These are phyloP conservation scores for Apophysomyces sp. DNA, from an alignment of 371 early-diverging fungal species.

Conservation along the genomic window DNA sequence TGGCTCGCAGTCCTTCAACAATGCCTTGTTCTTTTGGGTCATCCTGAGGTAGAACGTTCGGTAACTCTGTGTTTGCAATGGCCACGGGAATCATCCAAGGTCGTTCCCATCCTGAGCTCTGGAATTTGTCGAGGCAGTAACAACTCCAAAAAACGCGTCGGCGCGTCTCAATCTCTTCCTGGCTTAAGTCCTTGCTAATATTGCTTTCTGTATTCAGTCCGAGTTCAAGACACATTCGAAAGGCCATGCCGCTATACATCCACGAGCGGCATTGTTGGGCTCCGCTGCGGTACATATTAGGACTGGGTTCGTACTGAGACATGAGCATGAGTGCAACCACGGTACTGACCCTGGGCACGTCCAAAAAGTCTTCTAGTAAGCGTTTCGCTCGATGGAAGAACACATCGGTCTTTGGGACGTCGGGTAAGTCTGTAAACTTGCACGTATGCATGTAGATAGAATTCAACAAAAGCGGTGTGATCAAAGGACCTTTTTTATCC, in stretches of 20 bases:
- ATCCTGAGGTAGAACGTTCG: not conserved
- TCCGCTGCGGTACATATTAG: conserved; percentile 15
- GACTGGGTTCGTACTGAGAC: conserved; percentile 31
- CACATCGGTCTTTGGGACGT: conserved; percentile 19
- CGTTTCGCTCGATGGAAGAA: conserved; percentile 34
- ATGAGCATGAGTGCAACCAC: conserved; percentile 26
- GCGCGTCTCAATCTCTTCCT: conserved; percentile 20
- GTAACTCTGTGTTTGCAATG: conserved; percentile 6
- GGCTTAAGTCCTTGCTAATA: conserved; percentile 8
- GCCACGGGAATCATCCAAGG: conserved; percentile 31
- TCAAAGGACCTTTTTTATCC: conserved; percentile 23
- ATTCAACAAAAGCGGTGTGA: conserved; percentile 34
- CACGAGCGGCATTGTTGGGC: conserved; percentile 26
- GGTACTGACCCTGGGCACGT: conserved; percentile 30
- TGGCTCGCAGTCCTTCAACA: conserved; percentile 8
- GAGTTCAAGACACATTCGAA: conserved; percentile 45
- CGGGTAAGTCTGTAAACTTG: conserved; percentile 6
- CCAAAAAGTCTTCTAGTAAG: conserved; percentile 34
- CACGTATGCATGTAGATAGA: conserved; percentile 28
- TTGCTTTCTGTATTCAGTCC: conserved; percentile 15
- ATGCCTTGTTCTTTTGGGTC: conserved; percentile 12
- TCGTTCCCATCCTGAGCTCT: conserved; percentile 29
- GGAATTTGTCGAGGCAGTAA: conserved; percentile 31
- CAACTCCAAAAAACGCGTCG: conserved; percentile 32
- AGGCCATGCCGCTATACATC: conserved; percentile 40